Conservation (phyloP, 768 basidiomycete genomes). For the Boletus rubroflammeus region DNA sequence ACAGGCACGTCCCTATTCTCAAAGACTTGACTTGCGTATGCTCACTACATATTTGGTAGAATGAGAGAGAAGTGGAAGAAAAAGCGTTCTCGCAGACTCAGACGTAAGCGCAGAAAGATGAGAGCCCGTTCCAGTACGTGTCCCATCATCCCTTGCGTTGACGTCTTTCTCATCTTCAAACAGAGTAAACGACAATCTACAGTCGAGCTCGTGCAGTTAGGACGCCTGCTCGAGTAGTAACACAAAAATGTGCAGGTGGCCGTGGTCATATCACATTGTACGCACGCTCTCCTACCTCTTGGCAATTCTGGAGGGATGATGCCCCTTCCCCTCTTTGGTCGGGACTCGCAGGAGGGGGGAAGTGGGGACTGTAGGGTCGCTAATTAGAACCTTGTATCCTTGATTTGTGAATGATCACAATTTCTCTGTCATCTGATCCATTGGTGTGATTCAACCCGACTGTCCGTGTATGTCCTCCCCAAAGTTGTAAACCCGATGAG, state of each 20-base stretch:
- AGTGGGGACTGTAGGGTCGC: slow-evolving; percentile 23
- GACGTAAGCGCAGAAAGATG: slow-evolving; percentile 96
- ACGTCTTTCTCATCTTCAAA: slow-evolving; percentile 1
- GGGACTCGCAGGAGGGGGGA: slow-evolving; percentile 21
- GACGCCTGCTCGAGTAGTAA: slow-evolving; percentile 14
- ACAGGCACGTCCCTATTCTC: slow-evolving; percentile 20
- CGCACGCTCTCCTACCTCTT: slow-evolving; percentile 27
- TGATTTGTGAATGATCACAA: slow-evolving; percentile 16
- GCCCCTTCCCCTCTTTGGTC: slow-evolving; percentile 18
- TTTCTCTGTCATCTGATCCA: not conserved
- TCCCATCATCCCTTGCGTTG: not conserved
- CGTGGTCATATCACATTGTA: slow-evolving; percentile 20
- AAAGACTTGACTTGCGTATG: not conserved
- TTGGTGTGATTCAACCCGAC: not conserved
- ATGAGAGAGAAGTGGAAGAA: slow-evolving; percentile 99
- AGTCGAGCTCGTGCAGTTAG: slow-evolving; percentile 29
- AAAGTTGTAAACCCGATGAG: not conserved
- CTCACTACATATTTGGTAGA: slow-evolving; percentile 30
- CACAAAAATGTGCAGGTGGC: slow-evolving; percentile 12
- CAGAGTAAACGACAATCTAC: slow-evolving; percentile 36
- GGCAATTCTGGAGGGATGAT: slow-evolving; percentile 19
- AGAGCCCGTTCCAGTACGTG: slow-evolving; percentile 88
- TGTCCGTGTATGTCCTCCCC: not conserved
- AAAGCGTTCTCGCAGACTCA: slow-evolving; percentile 89
- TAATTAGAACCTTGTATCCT: slow-evolving; percentile 24